Evolutionary conservation across 2,329 filamentous ascomycete genomes (phyloP), one percentile per base, ranked within the genome.

Genomic region (Chaetomiaceae sp.): DNA sequence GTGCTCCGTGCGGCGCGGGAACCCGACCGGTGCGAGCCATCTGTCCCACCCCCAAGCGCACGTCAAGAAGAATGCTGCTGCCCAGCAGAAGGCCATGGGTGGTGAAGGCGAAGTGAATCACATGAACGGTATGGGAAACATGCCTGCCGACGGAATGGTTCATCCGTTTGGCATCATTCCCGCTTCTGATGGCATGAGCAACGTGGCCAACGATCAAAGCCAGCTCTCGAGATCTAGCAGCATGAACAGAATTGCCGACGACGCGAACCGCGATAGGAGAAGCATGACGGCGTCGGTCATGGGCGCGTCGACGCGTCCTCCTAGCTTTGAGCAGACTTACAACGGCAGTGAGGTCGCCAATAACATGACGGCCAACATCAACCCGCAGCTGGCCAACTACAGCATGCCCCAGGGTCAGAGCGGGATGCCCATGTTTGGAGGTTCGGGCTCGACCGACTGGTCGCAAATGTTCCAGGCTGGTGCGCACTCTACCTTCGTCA

Each of bases 1-100:
- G 74, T 98, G 93, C 72, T 96, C 93, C 32, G 88, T 96, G 56
- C 84, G 93, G 60, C 84, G 93, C 64, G 93, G 93, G 48, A 97
- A 97, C 69, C 91, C 93, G 45, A 95, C 89, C 14, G 90, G 90
- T 58, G 88, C 88, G 53, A 95, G 87, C 62, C 93, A 98, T 71
- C 70, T 98, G 67, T 94, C 90, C 58, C 89, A 96, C 69, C 88
- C 89, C 29, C 86, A 91, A 68, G 86, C 87, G 55, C 88, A 94
- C 68, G 76, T 93, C 62, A 91, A 89, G 74, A 90, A 89, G 71
- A 76, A 79, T 59, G 75, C 79, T 52, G 71, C 75, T 50, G 72
- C 73, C 12, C 57, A 58, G 17, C 77, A 82, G 60, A 79, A 83
- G 66, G 66, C 68, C 40, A 68, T 76, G 57, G 70, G 69, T 55